Evolutionary conservation across 345 rosid species (phyloP).

Genomic region (Rhodamnia argentea): DNA sequence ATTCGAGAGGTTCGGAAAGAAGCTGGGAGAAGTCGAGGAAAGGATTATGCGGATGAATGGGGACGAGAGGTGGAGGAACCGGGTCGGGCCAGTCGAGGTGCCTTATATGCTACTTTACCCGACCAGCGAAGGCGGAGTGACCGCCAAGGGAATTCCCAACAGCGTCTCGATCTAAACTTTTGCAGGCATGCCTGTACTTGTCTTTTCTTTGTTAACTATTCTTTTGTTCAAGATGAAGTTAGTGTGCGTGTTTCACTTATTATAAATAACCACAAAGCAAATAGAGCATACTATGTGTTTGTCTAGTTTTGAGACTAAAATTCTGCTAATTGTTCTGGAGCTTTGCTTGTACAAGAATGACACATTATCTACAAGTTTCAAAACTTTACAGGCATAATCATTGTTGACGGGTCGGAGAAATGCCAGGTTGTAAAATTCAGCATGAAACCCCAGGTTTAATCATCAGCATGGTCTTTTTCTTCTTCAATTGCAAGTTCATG

Average conservation of each 20-base stretch:
- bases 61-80: slow-evolving; percentile 1
- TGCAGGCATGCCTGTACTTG: background rate
- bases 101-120: slow-evolving; percentile 2
- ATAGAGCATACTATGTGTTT: background rate
- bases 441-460: background rate
- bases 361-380: background rate
- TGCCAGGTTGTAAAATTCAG: background rate
- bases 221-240: background rate
- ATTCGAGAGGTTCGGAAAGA: background rate
- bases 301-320: background rate
- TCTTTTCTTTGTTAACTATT: background rate
- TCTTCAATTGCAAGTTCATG: background rate
- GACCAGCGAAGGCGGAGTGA: slow-evolving; percentile 4
- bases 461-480: background rate
- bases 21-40: background rate
- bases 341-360: background rate
- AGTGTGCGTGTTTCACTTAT: background rate
- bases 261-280: background rate
- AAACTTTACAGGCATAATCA: background rate
- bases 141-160: slow-evolving; percentile 8
- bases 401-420: background rate
- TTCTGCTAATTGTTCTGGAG: background rate
- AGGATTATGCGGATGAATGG: background rate
- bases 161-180: slow-evolving; percentile 7
- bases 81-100: background rate